Percentiles rank a stretch among this genome's conserved stretches.
Evolutionary conservation across 2,329 filamentous ascomycete genomes (phyloP).

Genomic region (Paraconiothyrium brasiliense): DNA sequence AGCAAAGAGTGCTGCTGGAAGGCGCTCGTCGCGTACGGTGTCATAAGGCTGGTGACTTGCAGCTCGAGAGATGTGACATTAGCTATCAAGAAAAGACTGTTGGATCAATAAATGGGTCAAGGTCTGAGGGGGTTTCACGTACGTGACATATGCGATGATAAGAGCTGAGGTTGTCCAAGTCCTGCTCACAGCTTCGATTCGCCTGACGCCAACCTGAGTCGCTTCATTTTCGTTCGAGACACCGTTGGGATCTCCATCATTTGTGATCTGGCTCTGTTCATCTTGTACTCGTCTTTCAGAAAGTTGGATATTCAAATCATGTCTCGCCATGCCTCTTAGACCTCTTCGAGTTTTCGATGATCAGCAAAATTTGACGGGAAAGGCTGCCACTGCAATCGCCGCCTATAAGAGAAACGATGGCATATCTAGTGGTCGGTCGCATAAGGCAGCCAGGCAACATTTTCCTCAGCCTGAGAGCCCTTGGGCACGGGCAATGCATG

Average conservation of each 20-base stretch:
- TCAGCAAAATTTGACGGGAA: not conserved
- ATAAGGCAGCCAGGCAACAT: not conserved
- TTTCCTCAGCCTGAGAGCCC: not conserved
- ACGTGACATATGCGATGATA: slow-evolving; percentile 58
- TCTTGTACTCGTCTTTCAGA: not conserved
- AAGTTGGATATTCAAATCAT: not conserved
- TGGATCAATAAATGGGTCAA: not conserved
- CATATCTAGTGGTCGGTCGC: no score
- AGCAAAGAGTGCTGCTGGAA: slow-evolving; percentile 72
- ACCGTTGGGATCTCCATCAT: not conserved
- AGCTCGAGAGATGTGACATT: slow-evolving; percentile 73
- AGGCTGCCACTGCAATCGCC: not conserved
- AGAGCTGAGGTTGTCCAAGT: slow-evolving; percentile 60
- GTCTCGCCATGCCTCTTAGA: not conserved
- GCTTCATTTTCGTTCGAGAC: slow-evolving; percentile 5
- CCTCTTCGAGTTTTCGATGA: not conserved
- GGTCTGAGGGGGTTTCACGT: slow-evolving; percentile 28
- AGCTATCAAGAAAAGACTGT: slow-evolving; percentile 64
- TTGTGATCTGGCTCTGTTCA: not conserved
- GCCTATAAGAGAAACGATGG: not conserved
- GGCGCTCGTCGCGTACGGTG: slow-evolving; percentile 71
- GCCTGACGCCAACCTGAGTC: slow-evolving; percentile 59
- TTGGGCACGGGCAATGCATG: not conserved
- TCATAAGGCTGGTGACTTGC: slow-evolving; percentile 69
- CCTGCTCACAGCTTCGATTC: slow-evolving; percentile 58